Conservation (phyloP, 441 rosid genomes). For the Populus hybrid region DNA sequence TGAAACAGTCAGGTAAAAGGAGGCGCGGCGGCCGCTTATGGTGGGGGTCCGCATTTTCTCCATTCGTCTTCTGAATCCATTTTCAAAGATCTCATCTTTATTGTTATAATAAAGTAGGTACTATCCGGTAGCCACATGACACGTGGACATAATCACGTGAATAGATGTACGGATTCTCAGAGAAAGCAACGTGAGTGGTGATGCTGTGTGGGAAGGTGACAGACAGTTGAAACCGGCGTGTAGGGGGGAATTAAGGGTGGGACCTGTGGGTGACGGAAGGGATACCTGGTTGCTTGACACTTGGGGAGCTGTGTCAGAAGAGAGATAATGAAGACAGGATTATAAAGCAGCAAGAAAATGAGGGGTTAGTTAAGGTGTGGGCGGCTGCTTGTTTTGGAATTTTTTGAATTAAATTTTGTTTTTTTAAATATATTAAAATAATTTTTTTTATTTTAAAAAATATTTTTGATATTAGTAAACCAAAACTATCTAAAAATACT, state of each 20-base stretch:
- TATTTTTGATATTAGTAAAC: too few species aligned
- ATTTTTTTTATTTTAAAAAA: too few species aligned
- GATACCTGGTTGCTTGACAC: not conserved
- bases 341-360: not conserved
- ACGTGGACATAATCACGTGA: constrained; percentile 16
- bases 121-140: constrained; percentile 5
- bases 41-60: constrained; percentile 25
- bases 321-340: not conserved
- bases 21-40: constrained; percentile 52
- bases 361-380: not conserved
- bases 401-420: not conserved
- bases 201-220: constrained; percentile 33
- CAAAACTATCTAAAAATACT: too few species aligned
- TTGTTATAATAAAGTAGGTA: constrained; percentile 9
- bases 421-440: too few species aligned
- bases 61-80: constrained; percentile 26
- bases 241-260: not conserved
- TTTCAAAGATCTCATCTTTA: constrained; percentile 15
- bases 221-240: constrained; percentile 31
- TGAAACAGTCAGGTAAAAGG: constrained; percentile 29
- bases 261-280: not conserved
- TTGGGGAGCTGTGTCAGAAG: not conserved
- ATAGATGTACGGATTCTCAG: constrained; percentile 1
- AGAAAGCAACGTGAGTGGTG: not conserved
- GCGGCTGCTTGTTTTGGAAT: not conserved